Percentiles rank a stretch among this genome's conserved stretches.
These are phyloP conservation scores for Cyberlindnera japonica DNA, from an alignment of 805 yeast genomes.

Conservation along the genomic window DNA sequence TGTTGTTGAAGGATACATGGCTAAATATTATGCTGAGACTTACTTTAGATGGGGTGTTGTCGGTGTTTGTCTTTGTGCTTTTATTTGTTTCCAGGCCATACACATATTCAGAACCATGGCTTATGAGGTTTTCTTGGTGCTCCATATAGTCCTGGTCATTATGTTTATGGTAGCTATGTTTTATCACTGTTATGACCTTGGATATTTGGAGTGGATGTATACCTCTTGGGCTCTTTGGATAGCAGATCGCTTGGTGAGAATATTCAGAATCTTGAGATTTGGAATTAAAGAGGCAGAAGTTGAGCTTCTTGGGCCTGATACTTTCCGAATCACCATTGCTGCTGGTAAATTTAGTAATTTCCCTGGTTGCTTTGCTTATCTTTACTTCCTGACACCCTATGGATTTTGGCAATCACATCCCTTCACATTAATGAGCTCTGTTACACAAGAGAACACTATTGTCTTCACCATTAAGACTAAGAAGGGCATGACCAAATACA, in stretches of 20 bases:
- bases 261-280: constrained; percentile 32
- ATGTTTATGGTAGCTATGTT: constrained; percentile 52
- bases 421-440: constrained; percentile 52
- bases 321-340: constrained; percentile 41
- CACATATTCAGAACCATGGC: constrained; percentile 45
- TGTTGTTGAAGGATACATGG: constrained; percentile 3
- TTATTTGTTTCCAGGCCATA: constrained; percentile 46
- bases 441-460: constrained; percentile 35
- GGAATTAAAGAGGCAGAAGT: constrained; percentile 25
- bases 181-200: constrained; percentile 51
- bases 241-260: constrained; percentile 45
- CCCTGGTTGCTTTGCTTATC: too few species aligned
- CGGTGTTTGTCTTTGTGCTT: constrained; percentile 41
- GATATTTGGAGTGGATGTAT: constrained; percentile 51
- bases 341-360: constrained; percentile 52
- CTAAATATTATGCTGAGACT: constrained; percentile 2
- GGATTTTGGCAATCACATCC: constrained; percentile 74
- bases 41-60: constrained; percentile 38
- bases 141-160: constrained; percentile 55
- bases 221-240: constrained; percentile 29
- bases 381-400: constrained; percentile 50
- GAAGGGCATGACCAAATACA: constrained; percentile 52
- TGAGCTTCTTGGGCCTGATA: constrained; percentile 34
- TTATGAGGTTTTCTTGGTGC: constrained; percentile 59
- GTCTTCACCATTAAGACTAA: constrained; percentile 47